Base-by-base conservation (phyloP, 805 yeast genomes). In the Candida germanica region DNA sequence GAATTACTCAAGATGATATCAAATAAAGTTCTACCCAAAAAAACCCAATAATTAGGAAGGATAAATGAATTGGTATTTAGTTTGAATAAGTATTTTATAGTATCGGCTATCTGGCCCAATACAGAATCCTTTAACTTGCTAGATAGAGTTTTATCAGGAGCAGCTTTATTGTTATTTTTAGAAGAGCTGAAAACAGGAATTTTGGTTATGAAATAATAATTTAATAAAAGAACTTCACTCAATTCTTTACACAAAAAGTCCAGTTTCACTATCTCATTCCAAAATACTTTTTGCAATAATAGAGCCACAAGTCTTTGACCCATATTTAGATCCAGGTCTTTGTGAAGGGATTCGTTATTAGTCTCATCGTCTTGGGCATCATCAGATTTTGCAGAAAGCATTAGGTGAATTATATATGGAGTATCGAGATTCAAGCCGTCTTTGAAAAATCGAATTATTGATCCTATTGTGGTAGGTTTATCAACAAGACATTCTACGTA, bases 401-500 rank as follows among this genome's bases (percentile, higher is more conserved):
- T 23, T 8, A 62, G 38, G 24, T 50, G 53, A 9, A 52, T 48
- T 9, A 60, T 44, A 23, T 52, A 48, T 8, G 47, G 51, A 4
- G 49, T 43, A 22, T 58, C 61, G n/a, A 65, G 44, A 0, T 65
- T 59, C 15, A 63, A 42, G 3, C 61, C 60, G 6, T 54, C 59
- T 23, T 47, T 66, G 33, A 86, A 61, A 46, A 72, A 76, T 23
- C 71, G 69, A 5, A 83, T 71, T 1, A 82, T 58, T 78, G 93
- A 79, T 18, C 75, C 69, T 18, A 87, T 63, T 42, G 88, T 81
- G 6, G 67, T 58, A 15, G 70, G 71, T 33, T 71, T 70, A 50
- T 85, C 89, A 14, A 91, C 52, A 31, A 91, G 59, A 15, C 72
- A 71, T 48, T 87, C 87, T 26, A 80, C 61, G 59, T 79, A 87